Evolutionary conservation across 306 rosid species (phyloP).

Genomic region (Castanopsis chinensis): DNA sequence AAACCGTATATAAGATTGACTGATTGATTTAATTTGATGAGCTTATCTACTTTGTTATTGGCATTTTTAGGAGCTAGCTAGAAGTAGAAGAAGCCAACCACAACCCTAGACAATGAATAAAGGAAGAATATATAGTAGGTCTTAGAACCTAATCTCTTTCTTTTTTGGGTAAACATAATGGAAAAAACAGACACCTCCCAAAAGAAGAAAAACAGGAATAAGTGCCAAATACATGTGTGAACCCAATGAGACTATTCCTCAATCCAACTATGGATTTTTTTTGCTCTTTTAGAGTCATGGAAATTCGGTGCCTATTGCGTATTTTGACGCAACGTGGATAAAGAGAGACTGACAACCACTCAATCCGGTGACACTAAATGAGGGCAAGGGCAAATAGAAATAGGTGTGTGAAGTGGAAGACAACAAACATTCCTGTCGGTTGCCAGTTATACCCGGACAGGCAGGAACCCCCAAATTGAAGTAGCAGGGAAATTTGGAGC

Average conservation of each 20-base stretch:
- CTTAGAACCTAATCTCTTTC: slow-evolving; percentile 53
- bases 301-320: slow-evolving; percentile 12
- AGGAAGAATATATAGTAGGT: slow-evolving; percentile 5
- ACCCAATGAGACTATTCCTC: not conserved
- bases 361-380: slow-evolving; percentile 46
- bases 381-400: not conserved
- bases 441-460: slow-evolving; percentile 55
- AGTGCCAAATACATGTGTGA: slow-evolving; percentile 45
- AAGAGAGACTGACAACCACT: slow-evolving; percentile 46
- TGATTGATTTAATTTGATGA: not conserved
- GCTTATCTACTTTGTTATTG: not conserved
- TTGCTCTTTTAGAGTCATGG: slow-evolving; percentile 8
- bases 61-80: not conserved
- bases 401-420: not conserved
- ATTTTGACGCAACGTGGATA: slow-evolving; percentile 21
- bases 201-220: slow-evolving; percentile 48
- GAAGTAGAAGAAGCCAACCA: not conserved
- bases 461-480: not conserved
- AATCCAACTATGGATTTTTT: not conserved
- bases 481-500: slow-evolving; percentile 35
- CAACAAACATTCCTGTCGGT: slow-evolving; percentile 63
- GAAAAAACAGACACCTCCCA: slow-evolving; percentile 43
- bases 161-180: slow-evolving; percentile 48
- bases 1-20: not conserved
- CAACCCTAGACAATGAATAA: slow-evolving; percentile 24